Base-by-base conservation (phyloP, 2,329 filamentous ascomycete genomes). In the Fusarium sp. region DNA sequence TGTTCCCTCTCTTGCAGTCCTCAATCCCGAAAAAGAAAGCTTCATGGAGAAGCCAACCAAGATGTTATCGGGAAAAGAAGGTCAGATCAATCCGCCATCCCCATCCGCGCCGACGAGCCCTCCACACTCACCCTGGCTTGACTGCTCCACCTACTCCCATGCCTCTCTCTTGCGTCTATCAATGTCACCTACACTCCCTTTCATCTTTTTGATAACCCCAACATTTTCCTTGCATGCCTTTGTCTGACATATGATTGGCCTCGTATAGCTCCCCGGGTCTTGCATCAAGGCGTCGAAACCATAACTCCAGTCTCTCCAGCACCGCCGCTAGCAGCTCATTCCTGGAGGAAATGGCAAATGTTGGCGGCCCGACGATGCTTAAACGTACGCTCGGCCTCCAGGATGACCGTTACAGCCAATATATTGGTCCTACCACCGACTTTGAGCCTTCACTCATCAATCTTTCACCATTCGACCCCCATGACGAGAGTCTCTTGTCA, bases 381-480 rank as follows among this genome's bases (percentile, higher is more conserved):
- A 88, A 88, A 75, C 83, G 87, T 72, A 90, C 88, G 13, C 80
- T 95, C 55, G 91, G 91, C 58, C 82, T 95, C 66, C 91, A 94
- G 74, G 81, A 86, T 71, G 89, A 92, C 75, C 87, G 90, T 59
- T 92, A 90, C 75, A 92, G 90, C 77, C 90, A 92, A 76, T 92
- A 94, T 72, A 91, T 95, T 68, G 91, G 91, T 25, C 86, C 90
- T 55, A 94, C 91, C 46, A 93, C 91, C 46, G 90, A 93, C 70
- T 92, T 93, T 72, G 91, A 95, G 73, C 90, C 91, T 13, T 89
- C 89, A n/a, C 82, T 95, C 51, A 91, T 94, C 76, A 91, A 91
- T 69, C 82, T 94, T 22, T 93, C 91, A 22, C 83, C 88, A 6
- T 93, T 93, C 75, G 90, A 94, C 76, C 88, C 88, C 28, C 89